Base-by-base conservation (phyloP, 1,284 basidiomycete genomes). In the Trichosporon ovoides region DNA sequence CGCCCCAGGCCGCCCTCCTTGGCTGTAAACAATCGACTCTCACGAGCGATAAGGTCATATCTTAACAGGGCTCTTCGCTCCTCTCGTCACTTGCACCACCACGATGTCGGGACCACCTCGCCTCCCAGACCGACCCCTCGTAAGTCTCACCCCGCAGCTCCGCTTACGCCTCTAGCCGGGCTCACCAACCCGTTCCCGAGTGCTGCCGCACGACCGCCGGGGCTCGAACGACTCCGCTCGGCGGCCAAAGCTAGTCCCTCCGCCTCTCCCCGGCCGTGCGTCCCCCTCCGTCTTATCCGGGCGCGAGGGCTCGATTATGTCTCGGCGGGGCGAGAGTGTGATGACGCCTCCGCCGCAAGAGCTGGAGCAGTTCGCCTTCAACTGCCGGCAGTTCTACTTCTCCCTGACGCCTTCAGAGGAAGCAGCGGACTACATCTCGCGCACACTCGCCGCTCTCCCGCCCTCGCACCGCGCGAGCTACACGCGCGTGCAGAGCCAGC, bases 341-440 rank as follows among this genome's bases (percentile, higher is more conserved):
- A 35, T 55, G 31, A 56, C 18, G 3, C 31, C 36, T 31, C 43
- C n/a, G 7, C 16, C n/a, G n/a, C 53, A 72, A 68, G 65, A 70
- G 19, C 62, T 76, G 0, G 63, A 67, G 24, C 63, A 66, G 9
- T 76, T 76, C 46, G 70, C 70, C 0, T 69, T 71, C 54, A 72
- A 72, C 56, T 76, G 74, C 51, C 63, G 69, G 7, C 57, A 64
- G 14, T 70, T 74, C 62, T 76, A 71, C 54, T 71, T 72, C 53
- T 65, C 68, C 3, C 38, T 60, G 2, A 48, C 60, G 2, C 68
- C 71, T 6, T 68, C 67, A 16, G 57, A 60, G 13, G 68, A 65
- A 11, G 69, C 71, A 0, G 60, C 68, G 3, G 38, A 58, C 10
- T 72, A 63, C 65, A 73, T 76, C 51, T 70, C 71, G 3, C 53